These are phyloP conservation scores for Cicer bijugum DNA, from an alignment of 306 rosid genomes.

Conservation along the genomic window DNA sequence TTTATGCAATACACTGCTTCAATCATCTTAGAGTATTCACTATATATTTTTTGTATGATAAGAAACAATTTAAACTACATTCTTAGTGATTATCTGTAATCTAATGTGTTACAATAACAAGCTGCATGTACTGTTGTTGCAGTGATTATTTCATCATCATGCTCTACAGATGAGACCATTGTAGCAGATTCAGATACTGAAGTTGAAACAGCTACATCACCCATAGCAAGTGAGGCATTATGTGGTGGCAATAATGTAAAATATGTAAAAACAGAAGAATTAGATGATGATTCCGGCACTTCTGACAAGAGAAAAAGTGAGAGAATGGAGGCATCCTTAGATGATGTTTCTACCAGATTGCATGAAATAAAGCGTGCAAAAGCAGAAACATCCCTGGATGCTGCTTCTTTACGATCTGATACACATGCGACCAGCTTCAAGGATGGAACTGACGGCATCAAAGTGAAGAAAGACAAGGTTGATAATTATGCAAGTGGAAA, in stretches of 20 bases:
- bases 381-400: conserved; percentile 43
- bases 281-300: conserved; percentile 39
- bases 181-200: conserved; percentile 88
- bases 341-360: conserved; percentile 44
- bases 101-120: conserved; percentile 20
- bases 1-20: conserved; percentile 36
- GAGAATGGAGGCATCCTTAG: conserved; percentile 33
- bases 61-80: conserved; percentile 13
- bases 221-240: conserved; percentile 46
- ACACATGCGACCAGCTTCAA: conserved; percentile 43
- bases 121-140: conserved; percentile 49
- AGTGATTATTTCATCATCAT: conserved; percentile 83
- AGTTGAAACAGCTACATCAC: conserved; percentile 69
- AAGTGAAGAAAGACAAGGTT: conserved; percentile 53
- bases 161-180: conserved; percentile 88
- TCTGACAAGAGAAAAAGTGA: conserved; percentile 39
- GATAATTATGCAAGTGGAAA: conserved; percentile 57
- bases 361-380: conserved; percentile 40
- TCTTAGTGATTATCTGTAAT: conserved; percentile 2
- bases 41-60: conserved; percentile 18
- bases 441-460: conserved; percentile 42
- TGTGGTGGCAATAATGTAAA: conserved; percentile 43
- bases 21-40: conserved; percentile 24
- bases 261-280: conserved; percentile 34
- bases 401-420: conserved; percentile 42